These are phyloP conservation scores for Micractinium sp. DNA, from an alignment of 139 green algal species.

Conservation along the genomic window DNA sequence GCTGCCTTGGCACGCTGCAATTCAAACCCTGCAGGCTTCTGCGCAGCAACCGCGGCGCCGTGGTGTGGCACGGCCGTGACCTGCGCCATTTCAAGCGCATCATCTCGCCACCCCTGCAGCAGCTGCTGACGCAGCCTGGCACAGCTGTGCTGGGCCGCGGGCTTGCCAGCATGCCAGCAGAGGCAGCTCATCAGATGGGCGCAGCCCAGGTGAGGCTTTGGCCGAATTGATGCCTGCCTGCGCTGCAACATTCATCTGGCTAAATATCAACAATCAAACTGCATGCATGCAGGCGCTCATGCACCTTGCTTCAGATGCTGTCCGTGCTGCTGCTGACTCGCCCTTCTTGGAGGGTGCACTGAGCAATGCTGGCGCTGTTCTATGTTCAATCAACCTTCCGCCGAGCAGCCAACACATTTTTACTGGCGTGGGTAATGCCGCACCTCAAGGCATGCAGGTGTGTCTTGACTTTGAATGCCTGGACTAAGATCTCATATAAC, in stretches of 20 bases:
- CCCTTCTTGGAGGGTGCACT: slow-evolving; percentile 80
- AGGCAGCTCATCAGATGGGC: slow-evolving; percentile 59
- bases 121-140: slow-evolving; percentile 45
- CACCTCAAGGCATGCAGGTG: slow-evolving; percentile 2
- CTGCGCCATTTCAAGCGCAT: slow-evolving; percentile 74
- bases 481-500: too few relatives aligned
- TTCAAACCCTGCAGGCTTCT: slow-evolving; percentile 71
- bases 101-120: slow-evolving; percentile 58
- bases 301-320: slow-evolving; percentile 61
- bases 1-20: too few relatives aligned
- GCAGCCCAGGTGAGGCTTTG: slow-evolving; percentile 20
- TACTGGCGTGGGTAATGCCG: background rate
- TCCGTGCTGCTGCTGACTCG: slow-evolving; percentile 68
- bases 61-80: slow-evolving; percentile 82
- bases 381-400: slow-evolving; percentile 80
- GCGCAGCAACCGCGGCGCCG: slow-evolving; percentile 56
- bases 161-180: slow-evolving; percentile 61
- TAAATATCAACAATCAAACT: too few relatives aligned
- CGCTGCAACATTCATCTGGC: too few relatives aligned
- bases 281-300: slow-evolving; percentile 53
- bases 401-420: slow-evolving; percentile 18
- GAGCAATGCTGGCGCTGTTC: slow-evolving; percentile 55
- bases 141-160: slow-evolving; percentile 70
- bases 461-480: background rate
- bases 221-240: too few relatives aligned